A percentile compares a stretch with the other conserved stretches of the same genome.
Conservation (phyloP, 495 filamentous ascomycete genomes). For the Xylaria palmicola region DNA sequence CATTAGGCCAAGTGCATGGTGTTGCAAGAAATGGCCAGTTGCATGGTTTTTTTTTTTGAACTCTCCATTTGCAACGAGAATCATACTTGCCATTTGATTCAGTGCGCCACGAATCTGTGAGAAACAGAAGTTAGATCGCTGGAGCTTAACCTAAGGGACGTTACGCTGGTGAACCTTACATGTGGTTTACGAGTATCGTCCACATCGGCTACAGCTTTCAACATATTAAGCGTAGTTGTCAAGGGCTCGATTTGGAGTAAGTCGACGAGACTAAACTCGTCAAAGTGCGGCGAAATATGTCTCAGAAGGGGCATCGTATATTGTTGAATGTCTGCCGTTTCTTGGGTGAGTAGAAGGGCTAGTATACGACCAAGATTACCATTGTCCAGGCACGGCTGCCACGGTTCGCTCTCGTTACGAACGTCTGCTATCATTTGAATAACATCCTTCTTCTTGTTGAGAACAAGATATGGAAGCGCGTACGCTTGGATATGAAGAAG, state of each 20-base stretch:
- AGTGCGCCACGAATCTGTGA: conserved; percentile 61
- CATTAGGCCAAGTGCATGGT: conserved; percentile 85
- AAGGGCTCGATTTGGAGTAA: conserved; percentile 75
- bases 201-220: conserved; percentile 75
- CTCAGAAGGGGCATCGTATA: conserved; percentile 67
- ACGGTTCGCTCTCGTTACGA: conserved; percentile 51
- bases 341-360: conserved; percentile 73
- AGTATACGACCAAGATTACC: conserved; percentile 77
- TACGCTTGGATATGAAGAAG: conserved; percentile 74
- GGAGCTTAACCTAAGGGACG: conserved; percentile 7
- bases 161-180: conserved; percentile 31
- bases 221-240: conserved; percentile 71
- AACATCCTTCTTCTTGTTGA: conserved; percentile 72
- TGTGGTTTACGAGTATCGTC: conserved; percentile 57
- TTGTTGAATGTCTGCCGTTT: conserved; percentile 61
- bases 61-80: conserved; percentile 50
- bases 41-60: conserved; percentile 50
- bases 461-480: conserved; percentile 81
- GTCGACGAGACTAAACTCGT: conserved; percentile 60
- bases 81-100: conserved; percentile 63
- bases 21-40: conserved; percentile 78
- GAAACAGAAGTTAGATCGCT: conserved; percentile 7
- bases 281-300: conserved; percentile 66
- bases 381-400: conserved; percentile 47
- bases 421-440: conserved; percentile 78